phyloP scores from a whole-genome alignment of 441 rosid species.

The Mallotus japonicus region DNA sequence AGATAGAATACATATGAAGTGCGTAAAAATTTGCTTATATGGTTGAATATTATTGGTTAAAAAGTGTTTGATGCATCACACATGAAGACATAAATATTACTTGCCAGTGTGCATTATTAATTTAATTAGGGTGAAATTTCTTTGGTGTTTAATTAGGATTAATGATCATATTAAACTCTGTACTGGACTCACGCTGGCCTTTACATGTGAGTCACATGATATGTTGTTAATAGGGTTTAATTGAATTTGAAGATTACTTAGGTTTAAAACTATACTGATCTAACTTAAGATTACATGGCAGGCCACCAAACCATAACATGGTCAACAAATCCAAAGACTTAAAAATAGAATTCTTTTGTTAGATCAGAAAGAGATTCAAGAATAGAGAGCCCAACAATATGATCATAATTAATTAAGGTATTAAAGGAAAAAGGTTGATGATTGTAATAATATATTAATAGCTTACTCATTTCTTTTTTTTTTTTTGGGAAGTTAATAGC shows the following conservation, averaged over 20 bases:
- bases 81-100: too few species aligned
- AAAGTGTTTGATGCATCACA: too few species aligned
- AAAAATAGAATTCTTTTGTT: neutral
- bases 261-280: neutral
- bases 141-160: neutral
- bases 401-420: too few species aligned
- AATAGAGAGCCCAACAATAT: neutral
- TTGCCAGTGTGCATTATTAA: too few species aligned
- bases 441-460: too few species aligned
- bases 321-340: slow-evolving; percentile 7
- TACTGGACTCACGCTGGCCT: neutral
- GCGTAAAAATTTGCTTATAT: too few species aligned
- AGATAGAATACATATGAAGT: too few species aligned
- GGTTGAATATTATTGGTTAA: too few species aligned
- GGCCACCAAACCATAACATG: neutral
- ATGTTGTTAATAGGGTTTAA: neutral
- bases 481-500: too few species aligned
- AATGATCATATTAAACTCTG: neutral
- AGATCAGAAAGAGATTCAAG: neutral
- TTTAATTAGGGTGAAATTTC: too few species aligned
- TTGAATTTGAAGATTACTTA: neutral
- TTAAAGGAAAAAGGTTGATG: too few species aligned
- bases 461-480: too few species aligned
- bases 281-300: neutral
- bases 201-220: slow-evolving; percentile 20